These are phyloP conservation scores for Blastosporella zonata DNA, from an alignment of 1,284 basidiomycete species.

Conservation along the genomic window DNA sequence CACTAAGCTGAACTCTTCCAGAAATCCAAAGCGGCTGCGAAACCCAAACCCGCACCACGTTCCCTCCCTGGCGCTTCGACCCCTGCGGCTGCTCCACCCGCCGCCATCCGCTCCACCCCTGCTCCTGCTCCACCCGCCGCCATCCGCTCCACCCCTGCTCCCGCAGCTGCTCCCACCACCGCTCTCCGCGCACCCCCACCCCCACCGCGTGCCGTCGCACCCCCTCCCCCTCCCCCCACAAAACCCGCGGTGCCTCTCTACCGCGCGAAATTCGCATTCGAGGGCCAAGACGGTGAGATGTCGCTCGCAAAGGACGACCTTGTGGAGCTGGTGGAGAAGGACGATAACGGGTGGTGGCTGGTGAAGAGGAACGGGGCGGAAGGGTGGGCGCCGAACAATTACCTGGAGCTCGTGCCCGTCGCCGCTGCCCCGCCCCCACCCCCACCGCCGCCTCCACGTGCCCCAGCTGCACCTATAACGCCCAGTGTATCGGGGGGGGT, in stretches of 20 bases:
- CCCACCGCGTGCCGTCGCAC: constrained; percentile 30
- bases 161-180: constrained; percentile 4
- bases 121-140: constrained; percentile 45
- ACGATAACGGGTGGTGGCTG: constrained; percentile 97
- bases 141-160: constrained; percentile 1
- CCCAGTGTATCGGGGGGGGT: constrained; percentile 6
- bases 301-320: constrained; percentile 86
- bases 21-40: constrained; percentile 46
- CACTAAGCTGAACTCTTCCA: constrained; percentile 17
- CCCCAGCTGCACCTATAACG: constrained; percentile 10
- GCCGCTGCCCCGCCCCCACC: constrained; percentile 66
- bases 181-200: constrained; percentile 29
- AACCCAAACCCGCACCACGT: constrained; percentile 55
- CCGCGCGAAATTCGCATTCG: constrained; percentile 86
- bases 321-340: constrained; percentile 92
- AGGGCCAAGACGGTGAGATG: constrained; percentile 92
- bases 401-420: constrained; percentile 76
- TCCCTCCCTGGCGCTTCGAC: constrained; percentile 53
- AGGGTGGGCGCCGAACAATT: constrained; percentile 96
- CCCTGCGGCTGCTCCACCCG: constrained; percentile 45
- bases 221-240: constrained; percentile 46
- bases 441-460: constrained; percentile 62
- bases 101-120: constrained; percentile 21
- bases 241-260: constrained; percentile 76
- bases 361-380: constrained; percentile 83